phyloP scores from a whole-genome alignment of 2,329 filamentous ascomycete species.

The Paecilomyces variotii region DNA sequence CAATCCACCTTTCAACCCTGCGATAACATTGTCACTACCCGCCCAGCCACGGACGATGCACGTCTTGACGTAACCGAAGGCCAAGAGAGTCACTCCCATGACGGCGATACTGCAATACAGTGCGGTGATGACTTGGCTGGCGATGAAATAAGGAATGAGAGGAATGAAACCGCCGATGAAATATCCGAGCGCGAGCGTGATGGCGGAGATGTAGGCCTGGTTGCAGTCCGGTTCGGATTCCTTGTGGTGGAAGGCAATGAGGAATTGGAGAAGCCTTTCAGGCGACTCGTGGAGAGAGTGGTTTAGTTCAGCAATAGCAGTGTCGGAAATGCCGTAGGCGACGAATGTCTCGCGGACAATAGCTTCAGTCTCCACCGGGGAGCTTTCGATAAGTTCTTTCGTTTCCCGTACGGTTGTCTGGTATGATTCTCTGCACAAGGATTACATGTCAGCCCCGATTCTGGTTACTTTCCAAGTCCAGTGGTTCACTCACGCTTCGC shows the following conservation, averaged over 20 bases:
- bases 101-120: conserved; percentile 42
- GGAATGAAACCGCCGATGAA: conserved; percentile 65
- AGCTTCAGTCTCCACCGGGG: conserved; percentile 26
- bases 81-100: conserved; percentile 33
- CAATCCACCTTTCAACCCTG: conserved; percentile 51
- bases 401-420: conserved; percentile 38
- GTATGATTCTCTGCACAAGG: conserved; percentile 34
- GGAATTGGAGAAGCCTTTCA: conserved; percentile 37
- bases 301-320: conserved; percentile 28
- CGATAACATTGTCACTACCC: conserved; percentile 39
- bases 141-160: conserved; percentile 61
- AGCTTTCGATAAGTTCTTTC: conserved; percentile 29
- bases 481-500: conserved; percentile 37
- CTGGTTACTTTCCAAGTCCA: not conserved
- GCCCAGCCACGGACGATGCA: conserved; percentile 39
- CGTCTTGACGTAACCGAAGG: conserved; percentile 38
- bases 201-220: conserved; percentile 45
- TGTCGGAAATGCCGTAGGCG: conserved; percentile 31
- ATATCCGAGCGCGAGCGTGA: conserved; percentile 62
- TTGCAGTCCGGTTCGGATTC: conserved; percentile 37
- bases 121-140: conserved; percentile 37
- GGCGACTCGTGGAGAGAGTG: conserved; percentile 28
- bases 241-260: conserved; percentile 42
- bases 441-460: conserved; percentile 1
- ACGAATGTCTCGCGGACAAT: conserved; percentile 36